A percentile compares a stretch with the other conserved stretches of the same genome.
phyloP scores from a whole-genome alignment of 495 filamentous ascomycete genomes.

The Penicillium goetzii region DNA sequence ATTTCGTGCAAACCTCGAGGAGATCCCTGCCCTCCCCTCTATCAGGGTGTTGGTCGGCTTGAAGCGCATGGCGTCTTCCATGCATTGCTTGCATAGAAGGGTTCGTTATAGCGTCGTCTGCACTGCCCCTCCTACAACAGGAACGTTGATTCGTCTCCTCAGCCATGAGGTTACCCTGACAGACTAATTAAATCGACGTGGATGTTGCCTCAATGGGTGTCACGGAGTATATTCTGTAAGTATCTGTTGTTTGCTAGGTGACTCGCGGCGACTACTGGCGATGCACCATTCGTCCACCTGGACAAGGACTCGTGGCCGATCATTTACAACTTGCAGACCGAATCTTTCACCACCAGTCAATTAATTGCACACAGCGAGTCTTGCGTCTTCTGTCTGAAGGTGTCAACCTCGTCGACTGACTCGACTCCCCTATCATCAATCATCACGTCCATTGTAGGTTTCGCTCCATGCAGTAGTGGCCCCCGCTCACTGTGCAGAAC shows the following conservation, averaged over 20 bases:
- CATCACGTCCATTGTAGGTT: neutral
- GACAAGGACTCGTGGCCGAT: conserved; percentile 24
- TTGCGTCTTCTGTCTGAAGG: neutral
- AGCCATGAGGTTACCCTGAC: neutral
- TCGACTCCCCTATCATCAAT: neutral
- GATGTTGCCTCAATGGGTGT: neutral
- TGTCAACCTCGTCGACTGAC: neutral
- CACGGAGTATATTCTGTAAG: neutral
- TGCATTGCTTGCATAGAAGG: conserved; percentile 33
- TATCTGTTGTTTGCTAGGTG: conserved; percentile 14
- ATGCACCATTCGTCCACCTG: neutral
- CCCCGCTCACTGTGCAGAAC: neutral
- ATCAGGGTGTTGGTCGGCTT: neutral
- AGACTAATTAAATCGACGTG: neutral
- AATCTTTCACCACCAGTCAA: neutral
- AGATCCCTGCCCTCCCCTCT: neutral
- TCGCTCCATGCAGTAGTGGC: neutral
- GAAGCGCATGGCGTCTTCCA: conserved; percentile 26
- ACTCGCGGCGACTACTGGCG: conserved; percentile 4
- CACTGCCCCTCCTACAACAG: conserved; percentile 14
- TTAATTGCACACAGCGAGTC: neutral
- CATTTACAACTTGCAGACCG: neutral
- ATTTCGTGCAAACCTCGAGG: conserved; percentile 1
- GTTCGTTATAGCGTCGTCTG: conserved; percentile 25
- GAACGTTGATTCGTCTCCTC: conserved; percentile 11